These are phyloP conservation scores for Trichoderma cornu-damae DNA, from an alignment of 2,329 filamentous ascomycete genomes.

Conservation along the genomic window DNA sequence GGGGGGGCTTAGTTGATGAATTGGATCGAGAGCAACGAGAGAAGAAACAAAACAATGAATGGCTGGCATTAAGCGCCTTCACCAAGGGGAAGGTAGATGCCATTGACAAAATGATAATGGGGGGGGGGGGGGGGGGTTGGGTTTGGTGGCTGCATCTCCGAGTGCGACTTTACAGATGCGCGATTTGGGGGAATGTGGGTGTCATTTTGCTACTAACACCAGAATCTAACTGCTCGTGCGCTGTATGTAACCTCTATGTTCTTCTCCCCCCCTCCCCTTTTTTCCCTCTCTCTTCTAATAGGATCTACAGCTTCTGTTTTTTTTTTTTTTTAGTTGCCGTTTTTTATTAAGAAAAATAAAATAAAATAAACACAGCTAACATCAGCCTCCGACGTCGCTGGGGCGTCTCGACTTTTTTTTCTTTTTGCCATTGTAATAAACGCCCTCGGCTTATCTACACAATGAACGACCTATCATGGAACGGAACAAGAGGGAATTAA, in stretches of 20 bases:
- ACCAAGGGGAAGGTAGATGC: background rate
- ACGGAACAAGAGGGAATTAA: background rate
- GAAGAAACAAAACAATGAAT: background rate
- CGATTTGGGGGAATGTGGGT: background rate
- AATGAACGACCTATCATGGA: background rate
- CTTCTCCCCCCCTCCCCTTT: too few species aligned
- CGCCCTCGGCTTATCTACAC: background rate
- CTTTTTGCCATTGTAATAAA: background rate
- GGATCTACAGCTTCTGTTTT: too few species aligned
- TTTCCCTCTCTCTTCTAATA: too few species aligned
- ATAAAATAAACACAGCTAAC: background rate
- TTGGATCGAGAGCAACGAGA: slow-evolving; percentile 1
- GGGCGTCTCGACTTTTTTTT: background rate
- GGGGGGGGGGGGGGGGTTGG: too few species aligned
- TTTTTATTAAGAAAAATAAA: too few species aligned
- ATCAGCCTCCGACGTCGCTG: slow-evolving; percentile 14
- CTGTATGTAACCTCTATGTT: too few species aligned
- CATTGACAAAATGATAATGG: background rate
- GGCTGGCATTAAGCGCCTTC: background rate
- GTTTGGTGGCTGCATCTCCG: slow-evolving; percentile 9
- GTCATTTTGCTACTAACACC: background rate
- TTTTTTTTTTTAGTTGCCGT: too few species aligned
- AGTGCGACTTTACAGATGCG: slow-evolving; percentile 6
- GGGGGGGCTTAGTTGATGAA: too few species aligned
- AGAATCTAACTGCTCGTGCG: too few species aligned